Conservation (phyloP, 306 rosid species). For the Quercus variabilis region DNA sequence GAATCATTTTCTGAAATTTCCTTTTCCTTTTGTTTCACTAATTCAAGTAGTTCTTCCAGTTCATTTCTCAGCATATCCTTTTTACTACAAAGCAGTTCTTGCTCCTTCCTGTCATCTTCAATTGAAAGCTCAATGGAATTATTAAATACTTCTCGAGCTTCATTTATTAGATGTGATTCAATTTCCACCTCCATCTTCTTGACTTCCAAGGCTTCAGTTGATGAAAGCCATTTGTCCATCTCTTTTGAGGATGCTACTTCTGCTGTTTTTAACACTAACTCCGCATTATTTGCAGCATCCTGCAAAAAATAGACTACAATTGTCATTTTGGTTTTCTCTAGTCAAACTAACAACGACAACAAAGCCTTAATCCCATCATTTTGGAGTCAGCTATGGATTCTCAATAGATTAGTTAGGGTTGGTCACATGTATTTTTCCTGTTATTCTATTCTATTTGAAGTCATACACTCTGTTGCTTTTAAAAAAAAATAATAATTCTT, state of each 20-base stretch:
- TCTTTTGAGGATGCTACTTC: constrained; percentile 40
- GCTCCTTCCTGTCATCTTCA: constrained; percentile 62
- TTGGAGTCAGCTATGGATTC: too few species aligned
- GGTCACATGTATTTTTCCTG: too few species aligned
- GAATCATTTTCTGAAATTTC: constrained; percentile 65
- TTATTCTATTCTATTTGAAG: too few species aligned
- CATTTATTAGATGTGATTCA: constrained; percentile 56
- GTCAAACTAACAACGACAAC: not conserved
- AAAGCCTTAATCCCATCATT: too few species aligned
- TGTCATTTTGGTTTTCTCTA: constrained; percentile 12
- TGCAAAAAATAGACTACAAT: constrained; percentile 17
- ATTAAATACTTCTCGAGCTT: constrained; percentile 50
- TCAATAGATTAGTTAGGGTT: too few species aligned
- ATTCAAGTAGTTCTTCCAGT: constrained; percentile 57
- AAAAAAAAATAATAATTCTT: too few species aligned
- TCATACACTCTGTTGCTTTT: too few species aligned
- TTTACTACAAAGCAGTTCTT: constrained; percentile 51
- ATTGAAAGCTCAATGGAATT: constrained; percentile 52
- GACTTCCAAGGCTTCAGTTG: constrained; percentile 64
- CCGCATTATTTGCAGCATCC: constrained; percentile 65
- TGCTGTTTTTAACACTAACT: constrained; percentile 41
- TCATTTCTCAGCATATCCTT: constrained; percentile 44
- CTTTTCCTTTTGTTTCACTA: constrained; percentile 65
- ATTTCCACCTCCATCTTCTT: constrained; percentile 77
- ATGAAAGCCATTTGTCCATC: constrained; percentile 52